These are phyloP conservation scores for Margaritispora aquatica DNA, from an alignment of 495 filamentous ascomycete genomes.

Conservation along the genomic window DNA sequence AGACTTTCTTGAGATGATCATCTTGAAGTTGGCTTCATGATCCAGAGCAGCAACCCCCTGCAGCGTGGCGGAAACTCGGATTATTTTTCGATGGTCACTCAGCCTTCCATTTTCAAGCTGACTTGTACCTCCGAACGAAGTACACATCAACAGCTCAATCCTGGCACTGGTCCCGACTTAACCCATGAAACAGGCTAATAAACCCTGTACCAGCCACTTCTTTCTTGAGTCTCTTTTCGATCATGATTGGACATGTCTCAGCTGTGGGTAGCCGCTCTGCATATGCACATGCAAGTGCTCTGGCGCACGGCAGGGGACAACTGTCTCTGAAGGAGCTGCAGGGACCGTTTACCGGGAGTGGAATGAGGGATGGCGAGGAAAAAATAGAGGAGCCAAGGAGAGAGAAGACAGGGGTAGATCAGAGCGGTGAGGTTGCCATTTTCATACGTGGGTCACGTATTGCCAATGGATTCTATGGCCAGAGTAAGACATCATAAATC, in stretches of 20 bases:
- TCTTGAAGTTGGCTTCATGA: too few relatives aligned
- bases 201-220: slow-evolving; percentile 11
- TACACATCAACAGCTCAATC: too few relatives aligned
- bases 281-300: slow-evolving; percentile 25
- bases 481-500: slow-evolving; percentile 17
- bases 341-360: slow-evolving; percentile 26
- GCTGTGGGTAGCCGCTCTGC: slow-evolving; percentile 20
- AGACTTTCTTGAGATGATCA: too few relatives aligned
- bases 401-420: background rate
- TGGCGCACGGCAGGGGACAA: slow-evolving; percentile 17
- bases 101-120: background rate
- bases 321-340: slow-evolving; percentile 23
- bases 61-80: too few relatives aligned
- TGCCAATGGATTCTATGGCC: slow-evolving; percentile 19
- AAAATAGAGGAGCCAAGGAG: background rate
- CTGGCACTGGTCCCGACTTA: background rate
- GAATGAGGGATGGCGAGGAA: slow-evolving; percentile 8
- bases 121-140: too few relatives aligned
- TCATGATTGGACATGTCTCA: slow-evolving; percentile 21
- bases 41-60: background rate
- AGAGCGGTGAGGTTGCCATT: slow-evolving; percentile 24
- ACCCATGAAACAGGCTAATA: slow-evolving; percentile 24
- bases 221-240: slow-evolving; percentile 5
- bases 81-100: background rate
- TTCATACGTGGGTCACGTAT: slow-evolving; percentile 26